A percentile compares a stretch with the other conserved stretches of the same genome.
Conservation (phyloP, 257 asterid genomes). For the Linderniella brevidens region DNA sequence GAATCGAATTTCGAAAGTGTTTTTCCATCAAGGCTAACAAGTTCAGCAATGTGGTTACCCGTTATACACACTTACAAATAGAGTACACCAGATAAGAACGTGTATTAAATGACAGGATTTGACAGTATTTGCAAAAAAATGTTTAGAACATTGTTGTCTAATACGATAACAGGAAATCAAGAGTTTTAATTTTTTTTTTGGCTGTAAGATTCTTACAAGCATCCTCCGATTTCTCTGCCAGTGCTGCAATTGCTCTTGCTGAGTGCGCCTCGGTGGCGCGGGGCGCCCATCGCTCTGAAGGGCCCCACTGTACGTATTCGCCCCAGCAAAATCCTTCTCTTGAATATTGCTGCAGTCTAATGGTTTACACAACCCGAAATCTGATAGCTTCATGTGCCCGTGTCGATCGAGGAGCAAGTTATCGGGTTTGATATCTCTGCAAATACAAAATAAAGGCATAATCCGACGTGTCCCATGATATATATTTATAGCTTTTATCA, state of each 20-base stretch:
- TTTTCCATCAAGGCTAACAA: too few species aligned
- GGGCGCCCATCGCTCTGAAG: conserved; percentile 80
- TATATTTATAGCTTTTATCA: conserved; percentile 8
- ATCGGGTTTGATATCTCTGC: conserved; percentile 88
- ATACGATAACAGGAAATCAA: neutral
- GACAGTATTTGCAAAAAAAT: too few species aligned
- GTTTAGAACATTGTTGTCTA: too few species aligned
- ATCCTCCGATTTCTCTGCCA: conserved; percentile 77
- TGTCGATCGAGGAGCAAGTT: conserved; percentile 66
- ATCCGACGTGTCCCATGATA: conserved; percentile 5
- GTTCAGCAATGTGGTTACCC: too few species aligned
- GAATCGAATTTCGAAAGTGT: too few species aligned
- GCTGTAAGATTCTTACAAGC: conserved; percentile 38
- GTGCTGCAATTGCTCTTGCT: conserved; percentile 62
- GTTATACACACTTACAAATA: too few species aligned
- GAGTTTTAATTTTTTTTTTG: conserved; percentile 3
- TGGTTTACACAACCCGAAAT: conserved; percentile 79
- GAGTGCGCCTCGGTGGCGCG: conserved; percentile 51
- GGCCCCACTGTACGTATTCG: conserved; percentile 45
- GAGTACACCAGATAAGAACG: too few species aligned
- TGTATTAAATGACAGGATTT: too few species aligned
- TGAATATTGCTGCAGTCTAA: conserved; percentile 69
- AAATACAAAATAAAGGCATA: conserved; percentile 10
- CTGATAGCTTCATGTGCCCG: conserved; percentile 81
- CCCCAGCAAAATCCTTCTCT: conserved; percentile 65